A percentile compares a stretch with the other conserved stretches of the same genome.
These are phyloP conservation scores for Saccharomyces hybrid DNA, from an alignment of 1,139 yeast species.

Conservation along the genomic window DNA sequence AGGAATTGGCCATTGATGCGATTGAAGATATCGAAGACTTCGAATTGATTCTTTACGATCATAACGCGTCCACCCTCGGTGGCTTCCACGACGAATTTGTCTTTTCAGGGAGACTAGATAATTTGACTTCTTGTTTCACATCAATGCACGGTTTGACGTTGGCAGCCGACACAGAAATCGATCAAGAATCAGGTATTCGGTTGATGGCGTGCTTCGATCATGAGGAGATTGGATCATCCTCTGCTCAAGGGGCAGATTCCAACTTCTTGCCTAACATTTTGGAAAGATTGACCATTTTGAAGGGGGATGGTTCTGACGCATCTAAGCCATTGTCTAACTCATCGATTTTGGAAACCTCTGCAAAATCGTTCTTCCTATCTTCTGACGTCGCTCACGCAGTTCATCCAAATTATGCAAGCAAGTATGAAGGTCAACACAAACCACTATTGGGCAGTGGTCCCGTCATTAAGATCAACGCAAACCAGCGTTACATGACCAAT, in stretches of 20 bases:
- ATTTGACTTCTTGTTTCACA: slow-evolving; percentile 78
- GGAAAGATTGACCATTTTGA: slow-evolving; percentile 51
- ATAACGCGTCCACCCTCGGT: slow-evolving; percentile 75
- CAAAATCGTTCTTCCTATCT: slow-evolving; percentile 81
- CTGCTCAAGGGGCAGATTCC: slow-evolving; percentile 96
- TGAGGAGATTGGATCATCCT: slow-evolving; percentile 87
- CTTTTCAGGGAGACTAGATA: slow-evolving; percentile 89
- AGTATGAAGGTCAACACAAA: slow-evolving; percentile 69
- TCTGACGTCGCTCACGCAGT: slow-evolving; percentile 97
- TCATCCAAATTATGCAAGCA: slow-evolving; percentile 78
- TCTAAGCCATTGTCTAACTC: slow-evolving; percentile 25
- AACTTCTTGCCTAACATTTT: slow-evolving; percentile 76
- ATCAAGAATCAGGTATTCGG: slow-evolving; percentile 50
- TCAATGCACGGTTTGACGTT: slow-evolving; percentile 65
- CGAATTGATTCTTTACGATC: slow-evolving; percentile 80
- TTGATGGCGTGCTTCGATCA: slow-evolving; percentile 82
- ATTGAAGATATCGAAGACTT: slow-evolving; percentile 69
- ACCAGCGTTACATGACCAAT: slow-evolving; percentile 91
- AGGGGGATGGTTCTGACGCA: slow-evolving; percentile 34
- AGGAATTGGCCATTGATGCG: slow-evolving; percentile 46
- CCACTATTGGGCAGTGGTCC: slow-evolving; percentile 87
- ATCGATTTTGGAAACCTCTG: slow-evolving; percentile 53
- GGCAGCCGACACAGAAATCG: slow-evolving; percentile 39
- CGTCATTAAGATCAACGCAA: slow-evolving; percentile 86
- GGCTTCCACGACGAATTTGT: slow-evolving; percentile 87